Base-by-base conservation (phyloP, 78 protist species). In the Parvularia atlantis region DNA sequence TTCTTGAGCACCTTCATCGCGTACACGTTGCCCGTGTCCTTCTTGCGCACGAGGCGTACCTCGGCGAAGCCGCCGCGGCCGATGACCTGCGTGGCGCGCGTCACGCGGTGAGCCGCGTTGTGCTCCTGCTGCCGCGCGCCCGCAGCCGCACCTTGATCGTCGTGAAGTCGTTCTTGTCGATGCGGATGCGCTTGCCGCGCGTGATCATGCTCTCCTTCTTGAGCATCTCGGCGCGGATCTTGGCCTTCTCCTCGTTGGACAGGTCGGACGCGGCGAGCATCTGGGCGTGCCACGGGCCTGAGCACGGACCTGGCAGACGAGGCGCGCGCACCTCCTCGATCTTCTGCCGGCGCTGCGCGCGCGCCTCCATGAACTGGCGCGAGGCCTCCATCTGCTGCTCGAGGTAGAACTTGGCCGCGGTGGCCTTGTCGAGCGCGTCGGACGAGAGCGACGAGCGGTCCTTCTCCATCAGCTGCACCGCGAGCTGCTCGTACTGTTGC, bases 1-100 rank as follows among this genome's bases (percentile, higher is more conserved):
- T 88, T 88, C 2, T 50, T 0, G 35, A 85, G 24, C 30, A 57
- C 33, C 63, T 85, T 80, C 65, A 80, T 71, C 41, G 85, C 90
- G 52, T 57, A 80, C 20, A 85, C 26, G 54, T 85, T 39, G 14
- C 66, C 69, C 11, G 82, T 43, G 44, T 41, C 41, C 54, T 44
- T 57, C 69, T 76, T 76, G 65, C 71, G 79, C 44, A 56, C 79
- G 37, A 84, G 59, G 30, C 2, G 78, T 4, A 67, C 73, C 28
- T 22, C 71, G 19, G 80, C 87, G 26, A 60, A 82, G 26, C 72
- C 87, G 13, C 87, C 87, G 1, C 63, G 39, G 40, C 73, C 46
- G 44, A 82, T 41, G 46, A 41, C 46, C 19, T 9, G 46, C n/a
- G n/a, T n/a, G n/a, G n/a, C n/a, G n/a, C n/a, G n/a, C n/a, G n/a